These are phyloP conservation scores for Tolypocladium paradoxum DNA, from an alignment of 2,329 filamentous ascomycete genomes.

Conservation along the genomic window DNA sequence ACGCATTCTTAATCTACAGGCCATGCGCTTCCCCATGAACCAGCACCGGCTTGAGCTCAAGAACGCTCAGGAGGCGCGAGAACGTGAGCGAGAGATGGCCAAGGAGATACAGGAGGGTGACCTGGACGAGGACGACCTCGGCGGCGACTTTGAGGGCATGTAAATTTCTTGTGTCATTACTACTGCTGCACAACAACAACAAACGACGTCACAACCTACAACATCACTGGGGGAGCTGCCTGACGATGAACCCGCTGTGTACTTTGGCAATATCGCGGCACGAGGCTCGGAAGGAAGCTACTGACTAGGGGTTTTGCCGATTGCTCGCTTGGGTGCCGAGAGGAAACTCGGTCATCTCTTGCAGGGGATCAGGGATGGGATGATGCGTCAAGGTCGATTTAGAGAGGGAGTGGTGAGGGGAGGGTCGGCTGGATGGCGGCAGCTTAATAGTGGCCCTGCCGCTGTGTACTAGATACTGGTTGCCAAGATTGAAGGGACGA, in stretches of 20 bases:
- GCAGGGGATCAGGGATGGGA: neutral
- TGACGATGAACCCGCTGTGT: neutral
- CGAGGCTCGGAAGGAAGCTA: neutral
- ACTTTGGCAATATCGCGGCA: neutral
- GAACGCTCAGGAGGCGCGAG: constrained; percentile 95
- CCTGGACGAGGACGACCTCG: constrained; percentile 90
- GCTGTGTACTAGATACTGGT: constrained; percentile 16
- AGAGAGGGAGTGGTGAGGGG: neutral
- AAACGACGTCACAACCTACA: neutral
- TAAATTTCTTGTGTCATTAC: constrained; percentile 33
- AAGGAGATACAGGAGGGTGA: constrained; percentile 99
- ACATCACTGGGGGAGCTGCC: neutral
- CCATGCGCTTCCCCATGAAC: constrained; percentile 99
- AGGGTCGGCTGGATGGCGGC: neutral
- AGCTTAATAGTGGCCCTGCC: constrained; percentile 5
- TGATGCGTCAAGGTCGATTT: neutral
- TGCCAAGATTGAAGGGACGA: constrained; percentile 2
- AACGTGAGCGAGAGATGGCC: constrained; percentile 90
- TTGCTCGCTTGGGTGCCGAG: neutral
- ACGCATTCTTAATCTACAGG: constrained; percentile 35
- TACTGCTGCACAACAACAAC: constrained; percentile 2
- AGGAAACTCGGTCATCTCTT: neutral
- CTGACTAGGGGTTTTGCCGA: neutral
- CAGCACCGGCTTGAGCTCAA: constrained; percentile 94
- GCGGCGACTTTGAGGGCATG: constrained; percentile 92